Evolutionary conservation across 768 basidiomycete genomes (phyloP).

Genomic region (Lepiota brunneoincarnata): DNA sequence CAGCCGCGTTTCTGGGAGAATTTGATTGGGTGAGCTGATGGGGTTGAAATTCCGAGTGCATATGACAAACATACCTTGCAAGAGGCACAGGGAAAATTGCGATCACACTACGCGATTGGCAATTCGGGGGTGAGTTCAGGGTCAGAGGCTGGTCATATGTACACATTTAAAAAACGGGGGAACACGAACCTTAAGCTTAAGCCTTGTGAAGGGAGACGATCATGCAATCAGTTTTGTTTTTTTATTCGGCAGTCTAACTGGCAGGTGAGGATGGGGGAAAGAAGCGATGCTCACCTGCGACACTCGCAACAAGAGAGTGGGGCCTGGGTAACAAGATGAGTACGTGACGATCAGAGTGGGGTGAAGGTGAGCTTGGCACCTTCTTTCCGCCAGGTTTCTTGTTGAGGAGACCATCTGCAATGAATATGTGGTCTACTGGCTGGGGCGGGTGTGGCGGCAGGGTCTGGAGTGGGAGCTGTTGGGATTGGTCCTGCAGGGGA

Average conservation of each 20-base stretch:
- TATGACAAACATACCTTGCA: slow-evolving; percentile 29
- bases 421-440: slow-evolving; percentile 49
- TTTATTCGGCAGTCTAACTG: slow-evolving; percentile 11
- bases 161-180: slow-evolving; percentile 11
- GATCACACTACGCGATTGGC: slow-evolving; percentile 38
- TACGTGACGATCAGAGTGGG: slow-evolving; percentile 3
- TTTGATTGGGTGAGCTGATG: slow-evolving; percentile 3
- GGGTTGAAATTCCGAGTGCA: not conserved
- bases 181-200: slow-evolving; percentile 55
- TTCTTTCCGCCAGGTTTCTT: slow-evolving; percentile 49
- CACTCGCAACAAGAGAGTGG: slow-evolving; percentile 66
- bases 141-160: slow-evolving; percentile 8
- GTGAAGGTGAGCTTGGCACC: slow-evolving; percentile 23
- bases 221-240: slow-evolving; percentile 8
- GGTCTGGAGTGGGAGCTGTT: slow-evolving; percentile 20
- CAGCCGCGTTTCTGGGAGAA: slow-evolving; percentile 55
- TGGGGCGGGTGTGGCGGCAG: slow-evolving; percentile 23
- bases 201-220: slow-evolving; percentile 23
- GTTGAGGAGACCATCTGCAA: slow-evolving; percentile 41
- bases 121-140: slow-evolving; percentile 10
- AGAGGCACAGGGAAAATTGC: slow-evolving; percentile 48
- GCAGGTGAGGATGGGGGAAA: not conserved
- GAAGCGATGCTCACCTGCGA: slow-evolving; percentile 39
- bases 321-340: slow-evolving; percentile 26
- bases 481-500: slow-evolving; percentile 11